Conservation (phyloP, 805 yeast species). For the Monosporozyma aerobia region DNA sequence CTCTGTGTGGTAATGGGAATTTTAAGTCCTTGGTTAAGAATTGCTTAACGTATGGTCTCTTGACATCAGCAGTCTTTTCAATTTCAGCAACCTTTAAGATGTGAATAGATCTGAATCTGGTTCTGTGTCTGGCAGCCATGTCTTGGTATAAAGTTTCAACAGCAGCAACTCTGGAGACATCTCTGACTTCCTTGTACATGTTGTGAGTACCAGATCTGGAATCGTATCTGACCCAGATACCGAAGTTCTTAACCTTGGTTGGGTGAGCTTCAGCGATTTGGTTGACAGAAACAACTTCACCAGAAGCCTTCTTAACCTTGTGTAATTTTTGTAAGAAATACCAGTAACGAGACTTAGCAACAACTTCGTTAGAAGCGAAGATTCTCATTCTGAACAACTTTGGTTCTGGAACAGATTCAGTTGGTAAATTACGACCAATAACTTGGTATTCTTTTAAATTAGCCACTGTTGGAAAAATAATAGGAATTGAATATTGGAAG, state of each 20-base stretch:
- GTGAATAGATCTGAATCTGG: constrained; percentile 99
- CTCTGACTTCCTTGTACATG: constrained; percentile 99
- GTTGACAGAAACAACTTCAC: constrained; percentile 95
- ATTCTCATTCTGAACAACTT: constrained; percentile 99
- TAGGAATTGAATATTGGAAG: not conserved
- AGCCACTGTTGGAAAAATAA: constrained; percentile 48
- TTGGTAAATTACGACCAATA: constrained; percentile 99
- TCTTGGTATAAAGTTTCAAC: constrained; percentile 98
- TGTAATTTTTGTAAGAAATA: constrained; percentile 98
- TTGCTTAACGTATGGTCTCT: constrained; percentile 98
- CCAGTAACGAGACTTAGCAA: constrained; percentile 99
- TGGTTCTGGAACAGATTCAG: constrained; percentile 98
- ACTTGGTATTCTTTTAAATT: constrained; percentile 99
- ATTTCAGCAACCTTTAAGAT: constrained; percentile 98
- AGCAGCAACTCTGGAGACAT: constrained; percentile 97
- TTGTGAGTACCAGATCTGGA: constrained; percentile 99
- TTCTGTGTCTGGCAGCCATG: constrained; percentile 99
- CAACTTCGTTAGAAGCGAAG: constrained; percentile 97
- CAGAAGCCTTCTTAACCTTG: constrained; percentile 99
- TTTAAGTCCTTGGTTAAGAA: constrained; percentile 89
- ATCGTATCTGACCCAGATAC: constrained; percentile 99
- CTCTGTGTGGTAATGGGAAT: constrained; percentile 99
- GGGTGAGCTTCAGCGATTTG: constrained; percentile 90
- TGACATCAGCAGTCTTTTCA: constrained; percentile 94
- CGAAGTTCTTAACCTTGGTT: constrained; percentile 99